Evolutionary conservation across 495 filamentous ascomycete genomes (phyloP).

Genomic region (Lophium mytilinum): DNA sequence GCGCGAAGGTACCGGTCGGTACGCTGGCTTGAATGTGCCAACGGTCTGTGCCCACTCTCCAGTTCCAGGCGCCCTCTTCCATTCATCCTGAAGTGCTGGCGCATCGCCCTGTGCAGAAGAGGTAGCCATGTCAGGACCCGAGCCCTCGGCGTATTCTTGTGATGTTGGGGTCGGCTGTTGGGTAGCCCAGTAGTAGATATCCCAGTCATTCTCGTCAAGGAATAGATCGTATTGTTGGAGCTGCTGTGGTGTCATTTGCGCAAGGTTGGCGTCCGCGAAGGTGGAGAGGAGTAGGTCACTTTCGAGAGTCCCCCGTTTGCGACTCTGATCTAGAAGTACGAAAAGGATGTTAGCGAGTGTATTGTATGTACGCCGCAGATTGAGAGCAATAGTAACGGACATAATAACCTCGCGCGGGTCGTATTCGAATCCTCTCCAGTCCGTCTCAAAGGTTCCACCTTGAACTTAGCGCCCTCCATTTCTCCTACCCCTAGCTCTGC

Average conservation of each 20-base stretch:
- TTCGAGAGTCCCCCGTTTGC: slow-evolving; percentile 93
- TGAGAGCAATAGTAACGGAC: slow-evolving; percentile 46
- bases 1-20: slow-evolving; percentile 75
- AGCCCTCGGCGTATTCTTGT: slow-evolving; percentile 32
- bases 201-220: slow-evolving; percentile 99
- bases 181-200: slow-evolving; percentile 99
- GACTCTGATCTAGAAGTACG: slow-evolving; percentile 66
- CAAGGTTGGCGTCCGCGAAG: slow-evolving; percentile 75
- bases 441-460: slow-evolving; percentile 77
- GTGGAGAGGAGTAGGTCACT: slow-evolving; percentile 92
- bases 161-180: slow-evolving; percentile 59
- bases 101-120: slow-evolving; percentile 33
- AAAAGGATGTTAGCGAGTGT: not conserved
- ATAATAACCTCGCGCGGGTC: slow-evolving; percentile 82
- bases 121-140: slow-evolving; percentile 23
- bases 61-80: slow-evolving; percentile 22
- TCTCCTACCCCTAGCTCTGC: slow-evolving; percentile 83
- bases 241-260: slow-evolving; percentile 60
- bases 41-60: slow-evolving; percentile 98
- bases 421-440: slow-evolving; percentile 72
- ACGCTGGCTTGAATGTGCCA: slow-evolving; percentile 88
- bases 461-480: slow-evolving; percentile 80
- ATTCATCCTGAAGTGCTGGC: slow-evolving; percentile 23
- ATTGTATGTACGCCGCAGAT: not conserved
- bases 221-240: slow-evolving; percentile 83